These are phyloP conservation scores for Ganoderma resinaceum DNA, from an alignment of 1,284 basidiomycete genomes.

Conservation along the genomic window DNA sequence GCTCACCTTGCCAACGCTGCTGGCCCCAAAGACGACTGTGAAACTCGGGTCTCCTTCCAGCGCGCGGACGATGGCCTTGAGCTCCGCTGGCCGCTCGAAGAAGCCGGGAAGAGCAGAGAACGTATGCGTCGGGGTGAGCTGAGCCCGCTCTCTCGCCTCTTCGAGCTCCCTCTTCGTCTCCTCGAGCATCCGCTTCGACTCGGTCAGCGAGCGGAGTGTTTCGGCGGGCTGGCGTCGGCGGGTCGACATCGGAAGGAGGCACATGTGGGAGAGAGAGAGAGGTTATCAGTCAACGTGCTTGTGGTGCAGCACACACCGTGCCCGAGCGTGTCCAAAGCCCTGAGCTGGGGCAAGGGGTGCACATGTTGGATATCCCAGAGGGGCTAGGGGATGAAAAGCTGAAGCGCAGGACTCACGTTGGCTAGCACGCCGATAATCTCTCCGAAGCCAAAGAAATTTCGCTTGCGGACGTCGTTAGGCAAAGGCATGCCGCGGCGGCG, in stretches of 20 bases:
- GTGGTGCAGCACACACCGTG: constrained; percentile 3
- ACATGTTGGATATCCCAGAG: background rate
- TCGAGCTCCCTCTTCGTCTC: constrained; percentile 77
- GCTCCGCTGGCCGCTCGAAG: constrained; percentile 71
- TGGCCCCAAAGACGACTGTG: constrained; percentile 83
- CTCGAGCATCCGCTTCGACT: constrained; percentile 76
- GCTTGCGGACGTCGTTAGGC: constrained; percentile 62
- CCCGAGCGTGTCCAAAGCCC: background rate
- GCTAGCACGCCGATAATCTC: constrained; percentile 78
- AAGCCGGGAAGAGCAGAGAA: constrained; percentile 79
- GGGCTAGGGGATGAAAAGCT: background rate
- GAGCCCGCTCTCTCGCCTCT: constrained; percentile 69
- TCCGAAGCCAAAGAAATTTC: constrained; percentile 80
- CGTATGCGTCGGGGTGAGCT: constrained; percentile 76
- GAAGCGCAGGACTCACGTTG: constrained; percentile 59
- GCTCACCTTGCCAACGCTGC: constrained; percentile 76
- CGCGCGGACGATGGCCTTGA: constrained; percentile 65
- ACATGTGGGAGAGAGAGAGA: constrained; percentile 17
- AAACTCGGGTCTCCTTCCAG: constrained; percentile 78
- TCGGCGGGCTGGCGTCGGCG: constrained; percentile 64
- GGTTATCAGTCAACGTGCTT: constrained; percentile 22
- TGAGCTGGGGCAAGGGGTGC: background rate
- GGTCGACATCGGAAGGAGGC: background rate
- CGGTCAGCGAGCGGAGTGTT: constrained; percentile 78
- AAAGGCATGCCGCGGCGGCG: constrained; percentile 64